A percentile compares a stretch with the other conserved stretches of the same genome.
Evolutionary conservation across 2,329 filamentous ascomycete genomes (phyloP).

Genomic region (Zasmidium citrigriseum): DNA sequence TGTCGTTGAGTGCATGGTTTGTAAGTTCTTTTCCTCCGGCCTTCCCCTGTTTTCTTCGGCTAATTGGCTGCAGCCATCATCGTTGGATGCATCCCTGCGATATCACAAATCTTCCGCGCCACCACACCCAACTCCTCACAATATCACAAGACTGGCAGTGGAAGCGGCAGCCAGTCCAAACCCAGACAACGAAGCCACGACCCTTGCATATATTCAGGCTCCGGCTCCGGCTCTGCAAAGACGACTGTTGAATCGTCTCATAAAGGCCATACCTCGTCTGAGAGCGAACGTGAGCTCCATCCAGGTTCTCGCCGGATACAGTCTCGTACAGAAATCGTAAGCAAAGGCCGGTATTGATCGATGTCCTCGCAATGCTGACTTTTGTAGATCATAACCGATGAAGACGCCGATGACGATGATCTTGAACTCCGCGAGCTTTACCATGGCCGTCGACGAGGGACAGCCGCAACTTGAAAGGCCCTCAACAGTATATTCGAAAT

Average conservation of each 20-base stretch:
- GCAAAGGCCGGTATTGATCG: neutral
- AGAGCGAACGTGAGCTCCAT: neutral
- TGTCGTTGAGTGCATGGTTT: conserved; percentile 15
- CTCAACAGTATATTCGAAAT: no score
- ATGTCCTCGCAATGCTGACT: neutral
- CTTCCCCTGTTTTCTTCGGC: no score
- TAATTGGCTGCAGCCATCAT: conserved; percentile 12
- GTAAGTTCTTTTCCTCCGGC: neutral
- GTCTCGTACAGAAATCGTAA: conserved; percentile 3
- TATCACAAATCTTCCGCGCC: conserved; percentile 13
- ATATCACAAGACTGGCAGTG: neutral
- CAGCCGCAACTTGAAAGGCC: no score
- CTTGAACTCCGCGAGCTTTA: neutral
- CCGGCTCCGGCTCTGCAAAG: neutral
- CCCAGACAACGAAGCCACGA: neutral
- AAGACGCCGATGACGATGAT: neutral
- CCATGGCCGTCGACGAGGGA: neutral
- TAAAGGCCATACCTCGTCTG: neutral
- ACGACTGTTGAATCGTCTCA: conserved; percentile 1
- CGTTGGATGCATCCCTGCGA: conserved; percentile 13
- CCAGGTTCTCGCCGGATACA: neutral
- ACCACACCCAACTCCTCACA: neutral
- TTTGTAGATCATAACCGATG: neutral
- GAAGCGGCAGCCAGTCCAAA: neutral
- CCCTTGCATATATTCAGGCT: neutral